Evolutionary conservation across 169 alveolate species (phyloP).

Genomic region (Cryptosporidium baileyi): DNA sequence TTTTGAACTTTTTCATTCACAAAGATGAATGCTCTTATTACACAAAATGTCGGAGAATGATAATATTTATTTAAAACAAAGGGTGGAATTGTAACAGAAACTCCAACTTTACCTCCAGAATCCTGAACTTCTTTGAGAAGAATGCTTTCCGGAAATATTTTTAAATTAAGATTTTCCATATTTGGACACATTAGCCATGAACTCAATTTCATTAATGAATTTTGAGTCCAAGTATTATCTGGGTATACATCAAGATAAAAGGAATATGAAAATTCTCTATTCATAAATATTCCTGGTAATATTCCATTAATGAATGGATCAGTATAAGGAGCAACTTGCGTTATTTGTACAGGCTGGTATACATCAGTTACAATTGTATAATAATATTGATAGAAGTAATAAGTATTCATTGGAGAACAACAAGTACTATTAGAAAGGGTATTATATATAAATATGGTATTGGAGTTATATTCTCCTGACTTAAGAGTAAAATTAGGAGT

Average conservation of each 20-base stretch:
- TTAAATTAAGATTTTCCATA: conserved; percentile 16
- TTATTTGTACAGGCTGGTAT: conserved; percentile 53
- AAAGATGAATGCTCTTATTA: conserved; percentile 47
- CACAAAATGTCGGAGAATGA: conserved; percentile 51
- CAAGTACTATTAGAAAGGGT: conserved; percentile 61
- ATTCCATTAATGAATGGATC: conserved; percentile 62
- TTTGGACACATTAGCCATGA: conserved; percentile 66
- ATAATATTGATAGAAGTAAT: conserved; percentile 21
- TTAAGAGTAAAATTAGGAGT: conserved; percentile 13
- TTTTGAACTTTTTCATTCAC: conserved; percentile 8
- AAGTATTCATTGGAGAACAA: conserved; percentile 64
- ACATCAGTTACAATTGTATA: conserved; percentile 52
- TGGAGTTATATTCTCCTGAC: conserved; percentile 20
- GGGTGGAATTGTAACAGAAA: conserved; percentile 44
- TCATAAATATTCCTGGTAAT: conserved; percentile 68
- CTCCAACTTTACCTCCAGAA: conserved; percentile 60
- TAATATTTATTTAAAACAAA: conserved; percentile 8
- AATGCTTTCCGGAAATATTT: conserved; percentile 25
- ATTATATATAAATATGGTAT: conserved; percentile 43
- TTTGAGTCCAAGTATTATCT: conserved; percentile 41
- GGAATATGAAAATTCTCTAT: conserved; percentile 50
- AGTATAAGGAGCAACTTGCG: conserved; percentile 58
- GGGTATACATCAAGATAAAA: conserved; percentile 50
- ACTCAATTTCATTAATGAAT: neutral
- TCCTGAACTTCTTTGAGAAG: neutral